Conservation (phyloP, 179 eudicot species). For the Camellia oleifera region DNA sequence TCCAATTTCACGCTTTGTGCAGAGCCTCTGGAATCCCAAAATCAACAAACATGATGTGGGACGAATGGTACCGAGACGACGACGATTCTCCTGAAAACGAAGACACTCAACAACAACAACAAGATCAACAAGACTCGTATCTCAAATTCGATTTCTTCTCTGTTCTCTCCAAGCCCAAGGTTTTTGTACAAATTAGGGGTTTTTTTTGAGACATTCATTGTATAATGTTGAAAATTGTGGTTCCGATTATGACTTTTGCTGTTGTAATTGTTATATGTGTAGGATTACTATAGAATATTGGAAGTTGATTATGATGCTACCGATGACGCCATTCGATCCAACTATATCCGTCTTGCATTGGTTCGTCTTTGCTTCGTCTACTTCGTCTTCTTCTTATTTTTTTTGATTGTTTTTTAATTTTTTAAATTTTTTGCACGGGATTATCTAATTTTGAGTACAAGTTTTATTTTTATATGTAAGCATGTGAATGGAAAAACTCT, state of each 20-base stretch:
- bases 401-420: neutral
- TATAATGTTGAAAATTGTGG: no score
- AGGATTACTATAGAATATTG: slow-evolving; percentile 80
- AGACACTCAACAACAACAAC: slow-evolving; percentile 11
- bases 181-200: slow-evolving; percentile 17
- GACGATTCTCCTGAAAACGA: slow-evolving; percentile 21
- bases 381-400: neutral
- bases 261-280: neutral
- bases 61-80: slow-evolving; percentile 32
- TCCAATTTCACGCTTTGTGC: neutral
- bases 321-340: slow-evolving; percentile 80
- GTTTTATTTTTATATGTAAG: neutral
- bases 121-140: slow-evolving; percentile 33
- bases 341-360: slow-evolving; percentile 83
- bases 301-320: slow-evolving; percentile 91
- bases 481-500: no score
- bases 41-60: slow-evolving; percentile 40
- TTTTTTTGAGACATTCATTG: neutral
- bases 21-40: neutral
- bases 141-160: slow-evolving; percentile 61
- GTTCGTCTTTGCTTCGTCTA: slow-evolving; percentile 30
- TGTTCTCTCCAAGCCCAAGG: slow-evolving; percentile 65
- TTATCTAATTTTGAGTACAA: neutral
- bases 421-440: neutral
- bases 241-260: neutral